A percentile compares a stretch with the other conserved stretches of the same genome.
phyloP scores from a whole-genome alignment of 1,284 basidiomycete genomes.

The Ustilago tritici region DNA sequence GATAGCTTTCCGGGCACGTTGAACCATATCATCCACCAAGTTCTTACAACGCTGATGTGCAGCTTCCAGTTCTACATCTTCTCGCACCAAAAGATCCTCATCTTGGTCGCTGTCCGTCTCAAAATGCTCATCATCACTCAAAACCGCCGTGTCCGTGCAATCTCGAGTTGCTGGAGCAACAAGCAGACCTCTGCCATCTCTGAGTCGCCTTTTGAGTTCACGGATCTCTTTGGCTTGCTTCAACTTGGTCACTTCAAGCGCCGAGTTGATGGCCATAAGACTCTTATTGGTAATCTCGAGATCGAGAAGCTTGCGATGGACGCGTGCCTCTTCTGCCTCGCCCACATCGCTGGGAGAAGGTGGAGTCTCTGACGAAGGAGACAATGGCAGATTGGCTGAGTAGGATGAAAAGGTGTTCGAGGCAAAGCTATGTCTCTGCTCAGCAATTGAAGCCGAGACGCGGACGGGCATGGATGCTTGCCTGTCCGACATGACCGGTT shows the following conservation, averaged over 20 bases:
- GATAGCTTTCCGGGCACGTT: conserved; percentile 53
- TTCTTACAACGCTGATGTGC: conserved; percentile 54
- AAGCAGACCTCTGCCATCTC: conserved; percentile 38
- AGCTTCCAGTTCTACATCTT: conserved; percentile 58
- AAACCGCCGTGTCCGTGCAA: conserved; percentile 7
- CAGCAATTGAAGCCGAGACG: neutral
- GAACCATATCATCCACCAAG: conserved; percentile 55
- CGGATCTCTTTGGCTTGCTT: conserved; percentile 70
- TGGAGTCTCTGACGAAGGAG: conserved; percentile 34
- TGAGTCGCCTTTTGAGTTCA: conserved; percentile 56
- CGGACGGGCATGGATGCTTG: conserved; percentile 18
- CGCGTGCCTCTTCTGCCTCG: conserved; percentile 59
- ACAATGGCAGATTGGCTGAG: conserved; percentile 22
- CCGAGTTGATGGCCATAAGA: conserved; percentile 71
- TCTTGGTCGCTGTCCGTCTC: conserved; percentile 46
- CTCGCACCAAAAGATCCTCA: conserved; percentile 24
- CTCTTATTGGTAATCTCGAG: conserved; percentile 71
- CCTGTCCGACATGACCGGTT: conserved; percentile 19
- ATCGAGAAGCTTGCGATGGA: conserved; percentile 70
- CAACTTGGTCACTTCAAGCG: conserved; percentile 70
- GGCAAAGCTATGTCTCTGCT: conserved; percentile 26
- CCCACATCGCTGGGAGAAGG: conserved; percentile 32
- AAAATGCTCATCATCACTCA: conserved; percentile 36
- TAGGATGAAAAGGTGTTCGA: conserved; percentile 16
- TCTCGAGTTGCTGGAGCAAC: conserved; percentile 10